A percentile compares a stretch with the other conserved stretches of the same genome.
Evolutionary conservation across 2,329 filamentous ascomycete species (phyloP).

Genomic region (Aspergillus pseudotamarii): DNA sequence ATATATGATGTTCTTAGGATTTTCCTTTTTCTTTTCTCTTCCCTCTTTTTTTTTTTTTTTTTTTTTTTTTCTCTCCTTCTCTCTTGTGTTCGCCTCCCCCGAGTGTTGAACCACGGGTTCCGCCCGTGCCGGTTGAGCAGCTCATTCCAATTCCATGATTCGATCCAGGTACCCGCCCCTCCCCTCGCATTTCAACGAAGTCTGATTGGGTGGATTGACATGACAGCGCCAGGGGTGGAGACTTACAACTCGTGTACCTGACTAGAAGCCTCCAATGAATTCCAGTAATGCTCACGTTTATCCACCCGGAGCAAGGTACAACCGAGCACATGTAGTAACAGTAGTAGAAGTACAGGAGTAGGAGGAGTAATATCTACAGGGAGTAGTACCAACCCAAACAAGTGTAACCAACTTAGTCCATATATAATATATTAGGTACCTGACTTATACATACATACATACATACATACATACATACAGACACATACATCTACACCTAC

Average conservation of each 20-base stretch:
- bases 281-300: not conserved
- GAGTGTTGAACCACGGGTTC: slow-evolving; percentile 3
- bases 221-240: slow-evolving; percentile 22
- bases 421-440: not conserved
- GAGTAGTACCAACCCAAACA: not conserved
- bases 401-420: not conserved
- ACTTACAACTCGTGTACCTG: slow-evolving; percentile 16
- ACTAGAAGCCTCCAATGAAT: slow-evolving; percentile 6
- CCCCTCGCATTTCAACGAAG: not conserved
- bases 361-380: not conserved
- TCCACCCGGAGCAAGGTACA: not conserved
- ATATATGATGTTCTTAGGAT: slow-evolving; percentile 8
- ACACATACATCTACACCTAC: not conserved
- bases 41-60: slow-evolving; percentile 28
- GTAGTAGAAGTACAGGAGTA: not conserved
- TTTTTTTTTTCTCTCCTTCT: slow-evolving; percentile 9
- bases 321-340: not conserved
- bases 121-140: slow-evolving; percentile 15
- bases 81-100: not conserved
- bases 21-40: slow-evolving; percentile 13
- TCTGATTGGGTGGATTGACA: slow-evolving; percentile 11
- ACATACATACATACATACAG: not conserved
- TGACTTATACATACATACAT: not conserved
- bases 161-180: slow-evolving; percentile 24
- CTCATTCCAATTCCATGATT: slow-evolving; percentile 10